Base-by-base conservation (phyloP, 2,329 filamentous ascomycete genomes). In the Aspergillus brunneoviolaceus region DNA sequence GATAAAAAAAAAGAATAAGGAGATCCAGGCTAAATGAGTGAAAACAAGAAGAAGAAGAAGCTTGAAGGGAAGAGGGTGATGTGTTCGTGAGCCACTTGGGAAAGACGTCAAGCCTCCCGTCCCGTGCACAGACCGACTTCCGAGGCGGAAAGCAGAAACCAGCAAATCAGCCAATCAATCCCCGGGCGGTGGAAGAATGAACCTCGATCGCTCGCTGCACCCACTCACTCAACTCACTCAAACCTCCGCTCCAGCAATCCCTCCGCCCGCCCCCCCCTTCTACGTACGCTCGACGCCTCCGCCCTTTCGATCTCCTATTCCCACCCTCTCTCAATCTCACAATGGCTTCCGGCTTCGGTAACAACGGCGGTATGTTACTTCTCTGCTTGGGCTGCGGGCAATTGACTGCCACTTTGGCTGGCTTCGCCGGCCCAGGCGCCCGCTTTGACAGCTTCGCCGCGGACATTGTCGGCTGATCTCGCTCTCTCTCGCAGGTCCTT, bases 261-360 rank as follows among this genome's bases (percentile, higher is more conserved):
- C 45, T 64, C 61, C 61, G 65, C 4, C 64, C 53, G 63, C 65
- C 67, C 61, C 58, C 64, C 53, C 64, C 65, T 66, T 62, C 58
- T 65, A 63, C 65, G 57, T 62, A 65, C 65, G 61, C 55, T 65
- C 63, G 57, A 60, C 60, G 60, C 61, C 65, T 61, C 61, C 68
- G 64, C 54, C 47, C 54, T 65, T 58, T 63, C 63, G 61, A 33
- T 58, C 57, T n/a, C 12, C 47, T 57, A 7, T 57, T 58, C 60
- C 47, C 64, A 63, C 64, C 62, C 57, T 57, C 51, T 60, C 60
- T 57, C 60, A 63, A 61, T 54, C 60, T 61, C 66, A 76, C 67
- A 72, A 82, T 82, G 80, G 79, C 80, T 65, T 82, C 80, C 60
- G 80, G 80, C 60, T 81, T 79, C 68, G 80, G 80, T 71, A 70